These are phyloP conservation scores for Pythium pyrilobum DNA, from an alignment of 352 stramenopile genomes.

Conservation along the genomic window DNA sequence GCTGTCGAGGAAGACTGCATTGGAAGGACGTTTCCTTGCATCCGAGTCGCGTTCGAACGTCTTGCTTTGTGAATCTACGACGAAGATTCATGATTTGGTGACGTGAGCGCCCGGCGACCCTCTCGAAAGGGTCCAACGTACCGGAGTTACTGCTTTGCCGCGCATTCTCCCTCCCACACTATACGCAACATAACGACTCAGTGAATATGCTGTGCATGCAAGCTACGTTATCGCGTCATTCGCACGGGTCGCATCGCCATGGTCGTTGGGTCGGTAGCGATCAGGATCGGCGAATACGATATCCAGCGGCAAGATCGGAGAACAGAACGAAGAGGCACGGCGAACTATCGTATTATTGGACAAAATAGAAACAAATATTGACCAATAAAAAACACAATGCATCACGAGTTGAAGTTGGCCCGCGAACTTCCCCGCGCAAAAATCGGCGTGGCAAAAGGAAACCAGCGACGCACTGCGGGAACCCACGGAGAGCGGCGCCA, in stretches of 20 bases:
- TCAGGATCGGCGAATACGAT: too few relatives aligned
- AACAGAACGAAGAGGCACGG: neutral
- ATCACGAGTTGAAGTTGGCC: constrained; percentile 19
- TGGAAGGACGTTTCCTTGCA: neutral
- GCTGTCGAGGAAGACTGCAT: constrained; percentile 1
- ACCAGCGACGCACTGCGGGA: neutral
- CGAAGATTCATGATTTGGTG: neutral
- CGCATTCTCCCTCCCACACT: neutral
- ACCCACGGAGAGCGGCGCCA: neutral
- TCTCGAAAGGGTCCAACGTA: neutral
- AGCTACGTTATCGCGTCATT: too few relatives aligned
- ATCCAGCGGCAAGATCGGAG: too few relatives aligned
- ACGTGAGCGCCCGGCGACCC: too few relatives aligned
- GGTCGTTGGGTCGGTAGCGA: neutral
- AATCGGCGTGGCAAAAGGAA: constrained; percentile 1
- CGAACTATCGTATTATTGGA: constrained; percentile 4
- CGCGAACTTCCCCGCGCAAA: neutral
- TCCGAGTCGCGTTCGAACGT: neutral
- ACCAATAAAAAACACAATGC: constrained; percentile 3
- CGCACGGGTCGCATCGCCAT: neutral
- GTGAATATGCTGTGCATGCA: too few relatives aligned
- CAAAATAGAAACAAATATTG: neutral
- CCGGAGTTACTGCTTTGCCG: neutral
- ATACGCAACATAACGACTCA: too few relatives aligned
- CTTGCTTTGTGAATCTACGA: neutral